A percentile compares a stretch with the other conserved stretches of the same genome.
phyloP scores from a whole-genome alignment of 2,329 filamentous ascomycete genomes.

The Alternaria dauci region DNA sequence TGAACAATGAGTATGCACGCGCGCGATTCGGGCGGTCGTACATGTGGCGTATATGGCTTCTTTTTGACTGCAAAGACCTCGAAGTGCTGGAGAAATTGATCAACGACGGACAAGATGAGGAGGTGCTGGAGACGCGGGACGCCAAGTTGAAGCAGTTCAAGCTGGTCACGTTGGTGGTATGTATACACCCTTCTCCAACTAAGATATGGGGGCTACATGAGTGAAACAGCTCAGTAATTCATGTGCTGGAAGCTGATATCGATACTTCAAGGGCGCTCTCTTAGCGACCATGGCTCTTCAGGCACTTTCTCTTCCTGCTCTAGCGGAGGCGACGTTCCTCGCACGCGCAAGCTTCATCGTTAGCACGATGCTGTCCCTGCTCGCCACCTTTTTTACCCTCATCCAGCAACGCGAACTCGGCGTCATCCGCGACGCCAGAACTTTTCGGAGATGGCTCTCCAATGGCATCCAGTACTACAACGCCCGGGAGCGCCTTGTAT shows the following conservation, averaged over 20 bases:
- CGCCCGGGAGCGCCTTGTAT: not conserved
- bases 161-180: slow-evolving; percentile 30
- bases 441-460: slow-evolving; percentile 27
- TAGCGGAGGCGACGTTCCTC: slow-evolving; percentile 20
- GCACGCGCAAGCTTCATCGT: slow-evolving; percentile 19
- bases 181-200: slow-evolving; percentile 1
- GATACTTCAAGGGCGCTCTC: slow-evolving; percentile 25
- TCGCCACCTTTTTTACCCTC: slow-evolving; percentile 29
- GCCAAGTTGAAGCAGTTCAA: slow-evolving; percentile 26
- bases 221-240: not conserved
- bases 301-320: slow-evolving; percentile 22
- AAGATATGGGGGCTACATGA: not conserved
- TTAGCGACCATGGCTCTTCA: slow-evolving; percentile 25
- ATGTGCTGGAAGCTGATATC: not conserved
- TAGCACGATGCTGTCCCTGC: slow-evolving; percentile 21
- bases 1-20: slow-evolving; percentile 19
- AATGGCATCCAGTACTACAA: slow-evolving; percentile 23
- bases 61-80: slow-evolving; percentile 31
- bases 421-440: slow-evolving; percentile 8
- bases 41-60: slow-evolving; percentile 26
- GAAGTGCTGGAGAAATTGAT: slow-evolving; percentile 28
- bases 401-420: slow-evolving; percentile 31
- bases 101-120: slow-evolving; percentile 24
- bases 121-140: slow-evolving; percentile 18
- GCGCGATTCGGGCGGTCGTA: slow-evolving; percentile 23